Base-by-base conservation (phyloP, 2,329 filamentous ascomycete species). In the Microdochium nivale region DNA sequence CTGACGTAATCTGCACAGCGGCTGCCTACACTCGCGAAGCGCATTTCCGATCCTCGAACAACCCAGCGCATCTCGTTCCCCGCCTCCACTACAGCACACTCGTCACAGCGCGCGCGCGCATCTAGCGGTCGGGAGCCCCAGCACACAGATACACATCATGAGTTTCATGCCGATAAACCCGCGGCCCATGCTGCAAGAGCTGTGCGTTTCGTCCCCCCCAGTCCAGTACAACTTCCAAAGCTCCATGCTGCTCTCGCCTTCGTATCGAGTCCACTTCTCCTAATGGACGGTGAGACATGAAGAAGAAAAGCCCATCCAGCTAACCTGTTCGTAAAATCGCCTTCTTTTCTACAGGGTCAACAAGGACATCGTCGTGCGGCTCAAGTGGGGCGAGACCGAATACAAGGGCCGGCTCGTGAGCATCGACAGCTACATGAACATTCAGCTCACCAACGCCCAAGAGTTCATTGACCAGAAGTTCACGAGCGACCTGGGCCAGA, bases 361-460 rank as follows among this genome's bases (percentile, higher is more conserved):
- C 76, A 88, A 95, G 70, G 83, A 92, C 65, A 85, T 99, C 65
- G 78, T 91, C 57, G 87, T 99, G 57, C 89, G 91, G 62, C 81
- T 99, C 58, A 99, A 99, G 80, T 99, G 94, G 94, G 90, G 90
- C 62, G 86, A 96, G 71, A 94, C 90, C 54, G 94, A 99, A 71
- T 99, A 99, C 81, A 95, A 92, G 70, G 94, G 94, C 67, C 82
- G 83, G 59, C 82, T 99, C 56, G 88, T 96, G 65, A 92, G 87
- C 62, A 88, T 95, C 65, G 94, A 99, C 75, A 90, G 88, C 66
- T 99, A 99, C 77, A 97, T 99, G 92, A 99, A 99, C 76, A 84
- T 99, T 58, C 90, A 97, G 74, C 81, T 99, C 57, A 84, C 85
- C 59, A 86, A 87, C 62, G 91, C 92, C 49, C 88, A 96, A 72